Percentiles rank a stretch among this genome's conserved stretches.
phyloP scores from a whole-genome alignment of 768 basidiomycete species.

The Xanthoconium purpureum region DNA sequence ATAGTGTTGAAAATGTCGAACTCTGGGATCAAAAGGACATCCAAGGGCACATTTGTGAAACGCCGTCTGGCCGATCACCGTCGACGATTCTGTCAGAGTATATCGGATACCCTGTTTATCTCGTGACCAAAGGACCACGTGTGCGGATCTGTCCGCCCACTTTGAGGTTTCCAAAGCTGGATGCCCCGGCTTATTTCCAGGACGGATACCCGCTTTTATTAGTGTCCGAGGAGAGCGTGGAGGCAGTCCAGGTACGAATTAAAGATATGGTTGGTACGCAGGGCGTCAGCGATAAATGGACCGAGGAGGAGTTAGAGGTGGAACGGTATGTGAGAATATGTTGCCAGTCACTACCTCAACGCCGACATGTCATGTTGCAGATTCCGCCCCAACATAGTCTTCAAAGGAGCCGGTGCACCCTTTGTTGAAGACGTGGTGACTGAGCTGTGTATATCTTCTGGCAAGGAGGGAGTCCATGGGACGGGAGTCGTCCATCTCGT shows the following conservation, averaged over 20 bases:
- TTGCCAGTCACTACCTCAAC: neutral
- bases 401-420: constrained; percentile 59
- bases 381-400: constrained; percentile 75
- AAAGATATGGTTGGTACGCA: constrained; percentile 45
- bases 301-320: constrained; percentile 44
- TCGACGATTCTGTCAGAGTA: constrained; percentile 59
- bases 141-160: constrained; percentile 53
- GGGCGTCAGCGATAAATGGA: constrained; percentile 53
- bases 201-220: constrained; percentile 71
- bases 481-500: constrained; percentile 50
- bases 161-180: constrained; percentile 51
- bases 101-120: constrained; percentile 56
- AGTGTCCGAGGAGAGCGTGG: constrained; percentile 64
- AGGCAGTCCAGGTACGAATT: constrained; percentile 47
- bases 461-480: constrained; percentile 15
- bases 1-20: constrained; percentile 48
- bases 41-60: constrained; percentile 66
- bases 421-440: constrained; percentile 74
- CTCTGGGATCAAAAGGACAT: constrained; percentile 48
- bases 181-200: constrained; percentile 57
- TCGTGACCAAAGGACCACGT: constrained; percentile 64
- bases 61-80: constrained; percentile 40
- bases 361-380: constrained; percentile 34
- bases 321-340: constrained; percentile 49
- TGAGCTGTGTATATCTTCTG: constrained; percentile 52